Conservation (phyloP, 2,329 filamentous ascomycete species). For the Fusarium odoratissimum region DNA sequence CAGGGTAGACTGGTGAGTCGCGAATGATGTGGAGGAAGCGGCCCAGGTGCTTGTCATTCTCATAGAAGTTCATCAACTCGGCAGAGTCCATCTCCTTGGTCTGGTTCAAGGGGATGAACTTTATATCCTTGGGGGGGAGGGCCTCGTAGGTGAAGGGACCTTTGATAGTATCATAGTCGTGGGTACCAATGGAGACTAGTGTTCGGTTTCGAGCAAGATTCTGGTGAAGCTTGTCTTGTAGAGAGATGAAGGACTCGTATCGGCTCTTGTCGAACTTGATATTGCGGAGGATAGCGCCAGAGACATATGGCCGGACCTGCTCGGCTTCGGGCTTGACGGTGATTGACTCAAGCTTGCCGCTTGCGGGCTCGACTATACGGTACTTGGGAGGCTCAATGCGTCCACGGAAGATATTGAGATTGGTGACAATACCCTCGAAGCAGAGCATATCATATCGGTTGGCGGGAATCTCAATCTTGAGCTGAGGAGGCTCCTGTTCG, state of each 20-base stretch:
- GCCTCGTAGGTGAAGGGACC: constrained; percentile 98
- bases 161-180: constrained; percentile 92
- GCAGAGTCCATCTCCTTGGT: constrained; percentile 86
- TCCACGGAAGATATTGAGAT: constrained; percentile 93
- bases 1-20: constrained; percentile 93
- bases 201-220: constrained; percentile 94
- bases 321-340: constrained; percentile 80
- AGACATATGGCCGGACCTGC: constrained; percentile 86
- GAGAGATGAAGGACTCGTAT: constrained; percentile 96
- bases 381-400: constrained; percentile 83
- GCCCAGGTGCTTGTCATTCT: constrained; percentile 91
- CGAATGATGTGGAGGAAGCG: constrained; percentile 94
- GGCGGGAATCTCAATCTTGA: constrained; percentile 98
- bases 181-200: constrained; percentile 95
- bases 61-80: constrained; percentile 94
- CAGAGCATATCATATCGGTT: constrained; percentile 96
- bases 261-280: constrained; percentile 90
- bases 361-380: constrained; percentile 76
- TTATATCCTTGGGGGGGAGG: constrained; percentile 88
- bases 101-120: constrained; percentile 92
- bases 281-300: constrained; percentile 88
- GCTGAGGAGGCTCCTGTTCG: constrained; percentile 86
- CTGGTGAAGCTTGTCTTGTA: constrained; percentile 98
- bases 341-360: constrained; percentile 81
- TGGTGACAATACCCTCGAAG: constrained; percentile 95